Evolutionary conservation across 345 rosid species (phyloP), one percentile per base, ranked within the genome.

Genomic region (Eucalyptus paniculata): DNA sequence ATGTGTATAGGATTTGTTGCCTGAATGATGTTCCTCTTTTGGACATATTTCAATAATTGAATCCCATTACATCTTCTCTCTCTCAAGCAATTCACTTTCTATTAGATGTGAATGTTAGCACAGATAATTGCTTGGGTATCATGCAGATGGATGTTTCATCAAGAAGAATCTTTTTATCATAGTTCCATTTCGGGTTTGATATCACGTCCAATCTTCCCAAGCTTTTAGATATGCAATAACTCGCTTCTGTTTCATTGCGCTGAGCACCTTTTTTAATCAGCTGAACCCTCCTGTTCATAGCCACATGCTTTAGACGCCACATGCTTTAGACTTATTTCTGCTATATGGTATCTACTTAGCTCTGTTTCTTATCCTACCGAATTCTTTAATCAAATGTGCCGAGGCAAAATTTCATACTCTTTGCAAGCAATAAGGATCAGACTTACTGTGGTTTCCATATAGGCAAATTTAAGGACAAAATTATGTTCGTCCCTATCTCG

Each of bases 401-500:
- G 23, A 7, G 56, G 50, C 50, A 34, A 8, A 18, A 49, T 32
- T 88, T 69, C 30, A 37, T 80, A 44, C 21, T 2, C 45, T 88
- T 77, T 69, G 40, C 40, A 32, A 67, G 80, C 32, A 7, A 32
- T 87, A 54, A 3, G 45, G 51, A 13, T 88, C 17, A 0, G 32
- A 88, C 42, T 58, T 1, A 42, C 50, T 53, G 87, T 86, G 58
- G 60, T 81, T n/a, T 77, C 23, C 86, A 6, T 44, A 77, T 89
- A 92, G 92, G 32, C 50, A 92, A 88, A 87, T 91, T 90, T 69
- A 88, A 88, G 86, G 77, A 77, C 44, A 87, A 92, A 56, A 90
- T 92, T n/a, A 91, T 92, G 89, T 93, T 86, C 34, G 60, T 90
- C 49, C 88, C 42, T 16, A 89, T 89, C 45, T 88, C 93, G n/a